Percentiles rank a stretch among this genome's conserved stretches.
phyloP scores from a whole-genome alignment of 208 protist species.

The Leishmania guyanensis region DNA sequence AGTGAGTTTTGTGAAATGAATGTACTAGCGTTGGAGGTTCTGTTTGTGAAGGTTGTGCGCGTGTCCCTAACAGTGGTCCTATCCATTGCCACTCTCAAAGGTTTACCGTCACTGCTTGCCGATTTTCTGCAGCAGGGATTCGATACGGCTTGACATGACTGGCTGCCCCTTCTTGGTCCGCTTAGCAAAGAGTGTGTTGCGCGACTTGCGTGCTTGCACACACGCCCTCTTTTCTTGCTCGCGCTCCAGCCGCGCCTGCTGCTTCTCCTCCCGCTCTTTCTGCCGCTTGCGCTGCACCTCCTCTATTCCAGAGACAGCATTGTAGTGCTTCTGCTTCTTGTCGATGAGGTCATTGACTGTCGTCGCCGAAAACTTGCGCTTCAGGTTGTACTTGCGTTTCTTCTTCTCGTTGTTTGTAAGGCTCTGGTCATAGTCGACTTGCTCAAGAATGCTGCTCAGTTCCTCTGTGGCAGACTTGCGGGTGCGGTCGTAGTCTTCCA shows the following conservation, averaged over 20 bases:
- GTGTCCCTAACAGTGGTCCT: not conserved
- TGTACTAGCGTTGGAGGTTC: not conserved
- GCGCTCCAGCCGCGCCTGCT: conserved; percentile 42
- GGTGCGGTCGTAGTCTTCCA: conserved; percentile 79
- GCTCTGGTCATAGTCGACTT: conserved; percentile 84
- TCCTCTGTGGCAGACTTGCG: conserved; percentile 39
- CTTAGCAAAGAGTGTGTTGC: conserved; percentile 64
- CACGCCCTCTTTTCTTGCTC: conserved; percentile 48
- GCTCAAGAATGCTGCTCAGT: conserved; percentile 57
- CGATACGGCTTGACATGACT: conserved; percentile 71
- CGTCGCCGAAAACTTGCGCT: conserved; percentile 82
- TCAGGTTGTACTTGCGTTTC: conserved; percentile 85
- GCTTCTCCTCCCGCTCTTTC: conserved; percentile 49
- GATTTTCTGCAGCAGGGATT: conserved; percentile 75
- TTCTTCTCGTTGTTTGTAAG: conserved; percentile 89
- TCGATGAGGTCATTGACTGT: conserved; percentile 69
- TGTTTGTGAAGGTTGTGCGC: not conserved
- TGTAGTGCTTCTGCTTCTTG: conserved; percentile 64
- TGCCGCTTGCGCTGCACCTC: conserved; percentile 54
- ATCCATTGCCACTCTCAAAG: not conserved
- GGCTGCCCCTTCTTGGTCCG: conserved; percentile 81
- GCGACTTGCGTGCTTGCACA: conserved; percentile 50
- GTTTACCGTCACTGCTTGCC: conserved; percentile 18
- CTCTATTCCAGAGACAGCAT: conserved; percentile 62
- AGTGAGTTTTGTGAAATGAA: too few relatives aligned